Conservation (phyloP, 2,329 filamentous ascomycete genomes). For the Xylariales sp. region DNA sequence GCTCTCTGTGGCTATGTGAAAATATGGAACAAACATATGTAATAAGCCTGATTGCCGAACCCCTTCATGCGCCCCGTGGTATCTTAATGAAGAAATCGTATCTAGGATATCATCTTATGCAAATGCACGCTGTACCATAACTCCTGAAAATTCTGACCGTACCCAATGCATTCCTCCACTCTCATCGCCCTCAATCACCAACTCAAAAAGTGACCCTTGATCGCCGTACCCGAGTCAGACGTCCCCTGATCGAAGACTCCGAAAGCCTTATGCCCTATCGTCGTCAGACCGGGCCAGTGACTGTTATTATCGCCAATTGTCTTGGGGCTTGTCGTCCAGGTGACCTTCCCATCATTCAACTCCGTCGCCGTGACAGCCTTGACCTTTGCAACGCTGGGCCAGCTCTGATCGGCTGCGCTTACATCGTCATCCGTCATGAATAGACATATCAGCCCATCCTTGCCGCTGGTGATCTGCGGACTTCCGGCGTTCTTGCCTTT, state of each 20-base stretch:
- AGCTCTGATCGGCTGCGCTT: constrained; percentile 6
- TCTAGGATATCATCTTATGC: no score
- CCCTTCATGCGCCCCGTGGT: no score
- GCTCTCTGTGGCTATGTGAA: no score
- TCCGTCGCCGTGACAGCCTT: constrained; percentile 17
- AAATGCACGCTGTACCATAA: no score
- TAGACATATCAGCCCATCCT: constrained; percentile 25
- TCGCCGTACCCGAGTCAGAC: no score
- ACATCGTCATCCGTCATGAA: constrained; percentile 35
- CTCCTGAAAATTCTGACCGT: no score
- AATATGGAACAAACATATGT: no score
- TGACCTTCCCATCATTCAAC: constrained; percentile 13
- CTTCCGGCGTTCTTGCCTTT: constrained; percentile 29
- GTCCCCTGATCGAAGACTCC: constrained; percentile 1
- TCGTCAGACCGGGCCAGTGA: constrained; percentile 6
- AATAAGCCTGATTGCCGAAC: no score
- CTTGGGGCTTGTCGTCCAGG: constrained; percentile 11
- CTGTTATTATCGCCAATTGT: constrained; percentile 6
- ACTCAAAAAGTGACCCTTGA: no score
- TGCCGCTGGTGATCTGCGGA: constrained; percentile 30
- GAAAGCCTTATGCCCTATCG: constrained; percentile 1
- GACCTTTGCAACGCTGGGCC: constrained; percentile 36
- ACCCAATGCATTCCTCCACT: no score
- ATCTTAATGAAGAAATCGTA: no score
- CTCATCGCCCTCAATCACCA: no score